Conservation (phyloP, 2,329 filamentous ascomycete genomes). For the Exophiala alcalophila region DNA sequence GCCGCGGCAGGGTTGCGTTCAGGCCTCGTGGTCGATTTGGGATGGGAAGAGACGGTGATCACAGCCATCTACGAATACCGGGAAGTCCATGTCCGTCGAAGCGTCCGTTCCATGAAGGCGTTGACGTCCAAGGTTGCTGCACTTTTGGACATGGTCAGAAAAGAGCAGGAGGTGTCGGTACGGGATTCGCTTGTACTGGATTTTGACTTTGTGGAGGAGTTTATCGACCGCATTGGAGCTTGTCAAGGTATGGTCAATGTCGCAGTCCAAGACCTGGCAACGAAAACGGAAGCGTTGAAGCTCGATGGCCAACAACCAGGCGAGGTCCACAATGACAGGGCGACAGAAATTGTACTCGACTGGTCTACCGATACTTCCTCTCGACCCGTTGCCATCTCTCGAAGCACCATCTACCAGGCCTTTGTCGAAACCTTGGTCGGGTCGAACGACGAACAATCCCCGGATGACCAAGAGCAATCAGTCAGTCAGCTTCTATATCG, state of each 20-base stretch:
- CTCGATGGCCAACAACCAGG: slow-evolving; percentile 8
- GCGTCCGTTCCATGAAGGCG: slow-evolving; percentile 68
- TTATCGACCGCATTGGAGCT: slow-evolving; percentile 22
- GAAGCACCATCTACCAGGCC: slow-evolving; percentile 67
- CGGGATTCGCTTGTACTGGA: slow-evolving; percentile 24
- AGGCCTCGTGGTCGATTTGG: slow-evolving; percentile 83
- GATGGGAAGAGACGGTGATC: slow-evolving; percentile 85
- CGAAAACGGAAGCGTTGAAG: slow-evolving; percentile 6
- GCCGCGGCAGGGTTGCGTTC: slow-evolving; percentile 80
- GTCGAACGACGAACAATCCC: slow-evolving; percentile 52
- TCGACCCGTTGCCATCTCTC: slow-evolving; percentile 55
- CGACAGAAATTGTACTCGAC: slow-evolving; percentile 21
- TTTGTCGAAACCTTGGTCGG: slow-evolving; percentile 74
- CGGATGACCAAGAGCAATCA: slow-evolving; percentile 85
- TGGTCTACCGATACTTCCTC: slow-evolving; percentile 26
- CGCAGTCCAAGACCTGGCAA: slow-evolving; percentile 6
- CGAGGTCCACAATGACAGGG: neutral
- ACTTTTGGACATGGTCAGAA: slow-evolving; percentile 17
- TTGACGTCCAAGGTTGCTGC: slow-evolving; percentile 66
- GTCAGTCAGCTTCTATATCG: slow-evolving; percentile 74
- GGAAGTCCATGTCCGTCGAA: slow-evolving; percentile 69
- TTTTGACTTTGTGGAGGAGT: slow-evolving; percentile 33
- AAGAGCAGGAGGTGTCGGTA: slow-evolving; percentile 15
- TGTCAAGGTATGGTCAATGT: slow-evolving; percentile 17
- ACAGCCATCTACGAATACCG: slow-evolving; percentile 89